A percentile compares a stretch with the other conserved stretches of the same genome.
These are phyloP conservation scores for Neurospora sp. DNA, from an alignment of 495 filamentous ascomycete species.

Conservation along the genomic window DNA sequence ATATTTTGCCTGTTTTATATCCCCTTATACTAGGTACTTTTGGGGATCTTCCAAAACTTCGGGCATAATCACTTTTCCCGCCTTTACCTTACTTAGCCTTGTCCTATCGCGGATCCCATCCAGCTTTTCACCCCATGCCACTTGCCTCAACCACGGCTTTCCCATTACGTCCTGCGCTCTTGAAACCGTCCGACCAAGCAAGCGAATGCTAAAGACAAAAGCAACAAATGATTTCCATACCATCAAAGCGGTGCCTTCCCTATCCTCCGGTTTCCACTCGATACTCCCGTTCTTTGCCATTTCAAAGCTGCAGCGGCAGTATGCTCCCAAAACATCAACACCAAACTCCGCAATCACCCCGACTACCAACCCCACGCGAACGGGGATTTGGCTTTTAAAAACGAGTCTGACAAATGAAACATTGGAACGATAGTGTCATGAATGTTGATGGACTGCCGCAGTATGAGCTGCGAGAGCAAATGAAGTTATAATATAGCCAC, in stretches of 20 bases:
- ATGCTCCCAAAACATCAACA: not conserved
- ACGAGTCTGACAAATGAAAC: not conserved
- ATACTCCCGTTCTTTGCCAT: not conserved
- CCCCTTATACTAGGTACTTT: not conserved
- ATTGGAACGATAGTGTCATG: not conserved
- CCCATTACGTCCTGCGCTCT: not conserved
- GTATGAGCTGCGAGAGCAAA: not conserved
- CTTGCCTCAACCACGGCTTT: not conserved
- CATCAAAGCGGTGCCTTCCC: not conserved
- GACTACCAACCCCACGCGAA: not conserved
- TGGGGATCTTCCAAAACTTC: not conserved
- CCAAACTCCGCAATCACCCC: not conserved
- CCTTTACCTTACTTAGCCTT: not conserved
- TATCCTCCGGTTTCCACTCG: not conserved
- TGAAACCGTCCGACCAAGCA: not conserved
- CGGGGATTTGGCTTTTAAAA: not conserved
- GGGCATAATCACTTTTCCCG: not conserved
- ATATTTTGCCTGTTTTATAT: not conserved
- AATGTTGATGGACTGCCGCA: not conserved
- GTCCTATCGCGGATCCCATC: not conserved
- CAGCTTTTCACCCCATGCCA: not conserved
- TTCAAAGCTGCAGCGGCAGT: not conserved
- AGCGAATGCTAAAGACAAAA: not conserved
- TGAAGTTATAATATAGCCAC: not conserved
- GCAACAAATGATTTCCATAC: not conserved